These are phyloP conservation scores for Heracleum sosnowskyi DNA, from an alignment of 129 eudicot genomes.

Conservation along the genomic window DNA sequence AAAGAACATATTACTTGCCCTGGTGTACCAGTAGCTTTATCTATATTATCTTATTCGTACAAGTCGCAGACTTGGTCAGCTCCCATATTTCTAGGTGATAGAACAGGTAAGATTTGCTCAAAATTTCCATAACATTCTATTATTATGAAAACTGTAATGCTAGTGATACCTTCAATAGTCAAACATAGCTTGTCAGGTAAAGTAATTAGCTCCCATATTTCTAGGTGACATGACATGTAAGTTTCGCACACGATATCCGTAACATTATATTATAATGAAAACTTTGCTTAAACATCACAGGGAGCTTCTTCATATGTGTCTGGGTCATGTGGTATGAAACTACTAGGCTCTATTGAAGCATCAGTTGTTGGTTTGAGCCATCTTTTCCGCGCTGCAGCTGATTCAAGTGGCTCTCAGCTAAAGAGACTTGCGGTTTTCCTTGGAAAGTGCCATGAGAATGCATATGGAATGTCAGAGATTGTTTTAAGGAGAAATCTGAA, in stretches of 20 bases:
- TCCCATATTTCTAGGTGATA: no score
- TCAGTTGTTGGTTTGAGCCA: slow-evolving; percentile 78
- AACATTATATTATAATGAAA: no score
- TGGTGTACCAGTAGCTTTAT: not conserved
- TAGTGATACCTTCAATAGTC: not conserved
- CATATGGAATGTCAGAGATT: slow-evolving; percentile 49
- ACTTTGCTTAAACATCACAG: slow-evolving; percentile 24
- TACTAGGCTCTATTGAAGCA: slow-evolving; percentile 75
- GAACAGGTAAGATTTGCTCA: no score
- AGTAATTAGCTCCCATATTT: no score
- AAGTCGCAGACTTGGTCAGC: not conserved
- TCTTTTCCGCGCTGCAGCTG: slow-evolving; percentile 57
- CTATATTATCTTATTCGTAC: not conserved
- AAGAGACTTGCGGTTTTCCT: slow-evolving; percentile 61
- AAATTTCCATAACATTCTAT: not conserved
- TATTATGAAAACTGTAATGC: not conserved
- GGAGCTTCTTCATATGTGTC: slow-evolving; percentile 24
- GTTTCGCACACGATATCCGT: no score
- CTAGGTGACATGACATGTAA: no score
- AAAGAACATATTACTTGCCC: not conserved
- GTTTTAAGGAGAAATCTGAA: slow-evolving; percentile 60
- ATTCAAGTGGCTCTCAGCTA: slow-evolving; percentile 62
- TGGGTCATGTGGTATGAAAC: slow-evolving; percentile 25
- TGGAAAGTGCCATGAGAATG: slow-evolving; percentile 38
- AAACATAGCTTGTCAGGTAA: not conserved